Evolutionary conservation across 345 rosid species (phyloP).

Genomic region (Sonneratia caseolaris): DNA sequence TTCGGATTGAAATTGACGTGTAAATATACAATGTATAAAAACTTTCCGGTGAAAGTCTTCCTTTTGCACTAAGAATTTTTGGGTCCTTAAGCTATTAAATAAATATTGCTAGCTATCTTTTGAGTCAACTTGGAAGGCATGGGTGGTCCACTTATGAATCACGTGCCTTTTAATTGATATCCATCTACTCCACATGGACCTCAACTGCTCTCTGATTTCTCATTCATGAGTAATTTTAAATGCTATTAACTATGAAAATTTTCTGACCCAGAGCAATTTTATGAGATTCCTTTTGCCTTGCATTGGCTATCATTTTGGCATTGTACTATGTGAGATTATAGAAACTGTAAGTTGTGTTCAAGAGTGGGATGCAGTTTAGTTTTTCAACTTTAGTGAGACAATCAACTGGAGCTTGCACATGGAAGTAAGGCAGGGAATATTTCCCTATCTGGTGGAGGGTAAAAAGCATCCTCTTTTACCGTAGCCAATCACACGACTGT

Average conservation of each 20-base stretch:
- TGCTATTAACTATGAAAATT: neutral
- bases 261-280: too few species aligned
- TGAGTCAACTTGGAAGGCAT: neutral
- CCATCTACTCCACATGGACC: conserved; percentile 1
- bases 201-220: neutral
- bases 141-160: neutral
- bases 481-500: neutral
- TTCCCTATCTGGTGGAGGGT: neutral
- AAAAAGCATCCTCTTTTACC: neutral
- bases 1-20: neutral
- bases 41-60: neutral
- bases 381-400: too few species aligned
- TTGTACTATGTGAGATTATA: too few species aligned
- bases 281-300: neutral
- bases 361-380: too few species aligned
- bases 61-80: too few species aligned
- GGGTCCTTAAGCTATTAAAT: neutral
- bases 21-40: too few species aligned
- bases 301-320: too few species aligned
- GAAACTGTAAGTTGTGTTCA: too few species aligned
- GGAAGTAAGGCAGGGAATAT: neutral
- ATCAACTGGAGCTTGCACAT: too few species aligned
- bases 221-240: neutral
- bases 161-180: neutral
- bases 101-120: neutral